Percentiles rank a stretch among this genome's conserved stretches.
phyloP scores from a whole-genome alignment of 1,284 basidiomycete species.

The Pterulicium gracile region DNA sequence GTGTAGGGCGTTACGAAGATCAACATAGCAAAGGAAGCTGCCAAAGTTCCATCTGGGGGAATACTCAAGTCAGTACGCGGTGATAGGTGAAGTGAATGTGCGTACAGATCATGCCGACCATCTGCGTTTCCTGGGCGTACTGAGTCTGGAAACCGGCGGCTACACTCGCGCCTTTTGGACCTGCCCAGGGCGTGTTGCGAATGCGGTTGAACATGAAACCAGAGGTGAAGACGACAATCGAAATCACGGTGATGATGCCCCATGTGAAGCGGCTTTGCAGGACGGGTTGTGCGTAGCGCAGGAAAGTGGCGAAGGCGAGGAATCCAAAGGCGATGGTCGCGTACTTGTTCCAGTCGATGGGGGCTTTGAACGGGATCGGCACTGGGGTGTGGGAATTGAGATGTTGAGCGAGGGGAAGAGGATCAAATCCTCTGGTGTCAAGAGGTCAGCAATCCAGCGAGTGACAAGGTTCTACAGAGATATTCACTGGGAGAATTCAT shows the following conservation, averaged over 20 bases:
- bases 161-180: constrained; percentile 67
- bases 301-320: constrained; percentile 33
- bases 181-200: constrained; percentile 68
- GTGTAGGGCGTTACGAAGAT: constrained; percentile 77
- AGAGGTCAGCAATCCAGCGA: constrained; percentile 5
- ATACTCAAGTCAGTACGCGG: constrained; percentile 6
- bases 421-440: constrained; percentile 62
- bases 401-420: constrained; percentile 66
- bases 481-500: constrained; percentile 72
- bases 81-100: constrained; percentile 13
- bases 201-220: constrained; percentile 98
- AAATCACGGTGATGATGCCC: constrained; percentile 54
- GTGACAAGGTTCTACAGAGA: no score
- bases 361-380: constrained; percentile 63
- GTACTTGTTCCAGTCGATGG: constrained; percentile 58
- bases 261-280: constrained; percentile 74
- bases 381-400: constrained; percentile 64
- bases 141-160: constrained; percentile 86
- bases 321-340: constrained; percentile 30
- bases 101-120: constrained; percentile 82
- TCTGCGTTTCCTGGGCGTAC: constrained; percentile 87
- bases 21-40: constrained; percentile 76
- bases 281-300: constrained; percentile 59
- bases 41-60: constrained; percentile 69
- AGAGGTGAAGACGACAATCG: constrained; percentile 75